Evolutionary conservation across 176 grass and related monocot species (phyloP).

Genomic region (Musa acuminata): DNA sequence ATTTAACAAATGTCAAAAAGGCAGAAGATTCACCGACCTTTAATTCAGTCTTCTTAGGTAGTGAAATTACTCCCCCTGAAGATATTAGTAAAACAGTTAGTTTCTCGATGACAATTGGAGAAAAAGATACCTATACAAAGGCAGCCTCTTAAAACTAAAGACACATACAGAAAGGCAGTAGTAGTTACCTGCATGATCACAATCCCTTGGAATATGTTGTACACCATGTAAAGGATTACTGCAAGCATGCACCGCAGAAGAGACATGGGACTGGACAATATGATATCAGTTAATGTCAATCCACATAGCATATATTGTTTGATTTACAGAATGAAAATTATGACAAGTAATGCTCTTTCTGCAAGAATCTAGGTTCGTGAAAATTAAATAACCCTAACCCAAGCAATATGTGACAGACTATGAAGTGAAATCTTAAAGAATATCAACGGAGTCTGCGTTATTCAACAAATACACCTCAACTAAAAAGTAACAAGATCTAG

Average conservation of each 20-base stretch:
- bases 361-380: neutral
- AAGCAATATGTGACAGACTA: neutral
- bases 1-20: slow-evolving; percentile 82
- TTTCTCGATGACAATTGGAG: slow-evolving; percentile 15
- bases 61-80: slow-evolving; percentile 44
- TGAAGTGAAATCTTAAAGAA: neutral
- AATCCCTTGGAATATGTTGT: slow-evolving; percentile 8
- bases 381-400: neutral
- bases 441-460: neutral
- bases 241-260: slow-evolving; percentile 10
- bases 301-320: slow-evolving; percentile 10
- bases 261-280: slow-evolving; percentile 39
- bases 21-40: slow-evolving; percentile 78
- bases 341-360: neutral
- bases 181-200: slow-evolving; percentile 35
- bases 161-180: neutral
- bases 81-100: slow-evolving; percentile 37
- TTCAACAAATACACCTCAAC: neutral
- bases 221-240: slow-evolving; percentile 16
- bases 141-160: neutral
- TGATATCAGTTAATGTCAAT: neutral
- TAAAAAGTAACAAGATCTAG: neutral
- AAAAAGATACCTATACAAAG: slow-evolving; percentile 4
- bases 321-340: slow-evolving; percentile 1
- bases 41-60: slow-evolving; percentile 64